Base-by-base conservation (phyloP, 805 yeast species). In the Myxozyma nipponensis region DNA sequence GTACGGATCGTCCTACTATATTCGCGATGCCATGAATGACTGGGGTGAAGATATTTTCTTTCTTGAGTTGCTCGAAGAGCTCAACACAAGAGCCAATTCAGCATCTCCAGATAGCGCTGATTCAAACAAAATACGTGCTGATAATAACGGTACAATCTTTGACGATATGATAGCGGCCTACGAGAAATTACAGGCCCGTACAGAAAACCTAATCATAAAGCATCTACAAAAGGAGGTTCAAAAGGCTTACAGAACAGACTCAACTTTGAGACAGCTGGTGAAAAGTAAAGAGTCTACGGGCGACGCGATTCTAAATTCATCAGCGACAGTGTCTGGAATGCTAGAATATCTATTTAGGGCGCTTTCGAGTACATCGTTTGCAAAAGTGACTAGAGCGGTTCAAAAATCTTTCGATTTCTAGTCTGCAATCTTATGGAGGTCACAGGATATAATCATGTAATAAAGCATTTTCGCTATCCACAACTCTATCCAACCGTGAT, bases 1-100 rank as follows among this genome's bases (percentile, higher is more conserved):
- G 5, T 64, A 60, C 49, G 72, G 72, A 38, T 65, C 69, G 45
- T 59, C 60, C 54, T 70, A 66, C 35, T 75, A 62, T 47, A 64
- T 72, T 39, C 61, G 64, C 10, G 72, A 70, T 36, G 59, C 69
- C 3, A 66, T 77, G 68, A 61, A 64, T 15, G 63, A 60, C 23
- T 73, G 79, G 78, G 72, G 72, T 18, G 72, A 74, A 43, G 71
- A 72, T 37, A 57, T 67, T 15, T 65, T 72, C 4, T 76, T 76
- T 49, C 57, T 76, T 37, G 74, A 71, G 53, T 58, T 75, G 25
- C 72, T 76, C 73, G 64, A 65, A 25, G 68, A 62, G 30, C 54
- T 58, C 50, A 50, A 44, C n/a, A n/a, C 23, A 67, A 49, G 54
- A 66, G 38, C 65, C 62, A 6, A 35, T n/a, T 7, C 38, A 13